phyloP scores from a whole-genome alignment of 495 filamentous ascomycete genomes.

The Bacidia gigantensis region DNA sequence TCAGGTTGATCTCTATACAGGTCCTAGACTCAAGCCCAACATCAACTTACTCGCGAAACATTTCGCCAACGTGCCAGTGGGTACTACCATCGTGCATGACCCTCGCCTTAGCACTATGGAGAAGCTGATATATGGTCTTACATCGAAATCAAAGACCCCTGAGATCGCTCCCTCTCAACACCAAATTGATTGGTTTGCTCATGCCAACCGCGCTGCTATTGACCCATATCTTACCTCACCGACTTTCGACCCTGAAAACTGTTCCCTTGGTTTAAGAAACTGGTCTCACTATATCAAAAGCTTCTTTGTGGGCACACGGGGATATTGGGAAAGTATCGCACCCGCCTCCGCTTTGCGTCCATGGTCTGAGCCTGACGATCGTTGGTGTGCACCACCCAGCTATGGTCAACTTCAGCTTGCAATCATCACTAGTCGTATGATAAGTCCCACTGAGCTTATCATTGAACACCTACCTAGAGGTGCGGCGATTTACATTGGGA shows the following conservation, averaged over 20 bases:
- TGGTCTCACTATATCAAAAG: too few relatives aligned
- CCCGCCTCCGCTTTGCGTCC: constrained; percentile 19
- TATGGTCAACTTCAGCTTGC: constrained; percentile 30
- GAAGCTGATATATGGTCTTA: not conserved
- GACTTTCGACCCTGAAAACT: not conserved
- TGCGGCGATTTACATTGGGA: constrained; percentile 19
- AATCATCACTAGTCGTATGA: constrained; percentile 23
- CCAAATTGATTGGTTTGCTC: constrained; percentile 12
- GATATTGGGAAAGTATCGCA: too few relatives aligned
- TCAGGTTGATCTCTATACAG: not conserved
- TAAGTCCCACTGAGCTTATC: constrained; percentile 34
- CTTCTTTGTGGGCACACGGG: too few relatives aligned
- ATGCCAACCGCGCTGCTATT: constrained; percentile 1
- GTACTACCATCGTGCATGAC: not conserved
- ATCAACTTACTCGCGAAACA: not conserved
- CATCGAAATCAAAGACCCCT: not conserved
- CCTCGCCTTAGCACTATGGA: not conserved
- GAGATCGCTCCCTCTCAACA: not conserved
- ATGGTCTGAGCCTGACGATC: constrained; percentile 35
- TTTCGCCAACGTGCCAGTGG: not conserved
- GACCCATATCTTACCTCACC: constrained; percentile 10
- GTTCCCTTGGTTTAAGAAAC: too few relatives aligned
- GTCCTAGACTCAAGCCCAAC: not conserved
- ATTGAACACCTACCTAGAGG: constrained; percentile 33
- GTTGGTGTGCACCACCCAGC: constrained; percentile 31